A percentile compares a stretch with the other conserved stretches of the same genome.
These are phyloP conservation scores for Prunus mira DNA, from an alignment of 306 rosid species.

Conservation along the genomic window DNA sequence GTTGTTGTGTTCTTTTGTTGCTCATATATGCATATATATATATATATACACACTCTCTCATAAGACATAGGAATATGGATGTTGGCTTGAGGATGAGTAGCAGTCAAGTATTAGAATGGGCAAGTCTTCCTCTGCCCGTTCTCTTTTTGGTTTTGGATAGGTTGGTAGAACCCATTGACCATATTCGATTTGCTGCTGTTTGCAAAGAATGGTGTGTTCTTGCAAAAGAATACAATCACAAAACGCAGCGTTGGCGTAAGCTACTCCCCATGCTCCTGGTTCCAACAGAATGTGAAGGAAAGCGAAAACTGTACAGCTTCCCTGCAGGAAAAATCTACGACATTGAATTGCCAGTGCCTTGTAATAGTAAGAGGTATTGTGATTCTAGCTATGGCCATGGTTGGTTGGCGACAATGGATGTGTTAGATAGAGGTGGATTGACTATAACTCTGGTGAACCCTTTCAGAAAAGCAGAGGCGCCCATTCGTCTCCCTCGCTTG, in stretches of 20 bases:
- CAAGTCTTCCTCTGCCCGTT: background rate
- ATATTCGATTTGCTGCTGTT: background rate
- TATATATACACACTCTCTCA: too few relatives aligned
- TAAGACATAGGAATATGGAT: too few relatives aligned
- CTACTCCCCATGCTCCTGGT: background rate
- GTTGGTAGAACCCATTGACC: background rate
- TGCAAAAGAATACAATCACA: background rate
- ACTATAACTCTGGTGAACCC: background rate
- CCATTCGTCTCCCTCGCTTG: background rate
- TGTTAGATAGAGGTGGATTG: background rate
- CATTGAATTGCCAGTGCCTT: background rate
- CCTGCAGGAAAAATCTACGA: background rate
- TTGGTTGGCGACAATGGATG: conserved; percentile 1
- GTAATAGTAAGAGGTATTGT: background rate
- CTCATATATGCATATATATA: background rate
- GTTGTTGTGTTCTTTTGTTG: background rate
- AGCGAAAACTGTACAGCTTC: background rate
- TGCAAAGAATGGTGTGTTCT: background rate
- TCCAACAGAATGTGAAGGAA: background rate
- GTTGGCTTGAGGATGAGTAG: background rate
- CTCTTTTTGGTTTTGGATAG: background rate
- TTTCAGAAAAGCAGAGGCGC: background rate
- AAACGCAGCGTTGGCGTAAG: background rate
- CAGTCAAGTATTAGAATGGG: background rate
- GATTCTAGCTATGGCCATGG: background rate